Conservation (phyloP, 164 flowering plant genomes). For the Hamamelis virginiana region DNA sequence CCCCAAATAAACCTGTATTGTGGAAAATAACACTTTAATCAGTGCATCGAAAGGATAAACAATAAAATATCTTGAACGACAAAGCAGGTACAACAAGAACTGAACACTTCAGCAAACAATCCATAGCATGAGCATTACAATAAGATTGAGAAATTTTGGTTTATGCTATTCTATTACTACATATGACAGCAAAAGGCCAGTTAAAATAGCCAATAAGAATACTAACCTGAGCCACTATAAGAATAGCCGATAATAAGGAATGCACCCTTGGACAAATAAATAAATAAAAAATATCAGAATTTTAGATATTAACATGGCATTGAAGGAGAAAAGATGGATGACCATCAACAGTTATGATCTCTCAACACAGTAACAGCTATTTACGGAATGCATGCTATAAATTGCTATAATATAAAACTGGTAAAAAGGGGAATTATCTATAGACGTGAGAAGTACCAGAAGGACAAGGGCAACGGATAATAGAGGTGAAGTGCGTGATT, state of each 20-base stretch:
- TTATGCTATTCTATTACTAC: not conserved
- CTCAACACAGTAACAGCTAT: not conserved
- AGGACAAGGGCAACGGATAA: slow-evolving; percentile 54
- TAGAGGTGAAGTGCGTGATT: slow-evolving; percentile 67
- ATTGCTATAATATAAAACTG: not conserved
- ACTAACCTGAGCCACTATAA: slow-evolving; percentile 61
- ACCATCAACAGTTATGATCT: too few relatives aligned
- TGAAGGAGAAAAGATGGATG: too few relatives aligned
- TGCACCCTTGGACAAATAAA: slow-evolving; percentile 52
- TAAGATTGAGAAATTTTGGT: not conserved
- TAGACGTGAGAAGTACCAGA: slow-evolving; percentile 38
- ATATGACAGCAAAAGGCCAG: not conserved
- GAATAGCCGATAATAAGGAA: slow-evolving; percentile 55
- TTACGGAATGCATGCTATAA: not conserved
- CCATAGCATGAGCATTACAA: not conserved
- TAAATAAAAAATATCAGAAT: not conserved
- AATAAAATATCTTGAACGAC: not conserved
- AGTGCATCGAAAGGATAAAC: not conserved
- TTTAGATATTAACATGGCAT: too few relatives aligned
- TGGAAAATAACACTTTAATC: slow-evolving; percentile 1
- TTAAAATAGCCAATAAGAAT: not conserved
- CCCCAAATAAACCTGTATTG: slow-evolving; percentile 39
- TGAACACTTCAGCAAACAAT: not conserved
- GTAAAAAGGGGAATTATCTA: not conserved
- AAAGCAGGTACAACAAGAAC: not conserved